These are phyloP conservation scores for Kregervanrija delftensis DNA, from an alignment of 805 yeast species.

Conservation along the genomic window DNA sequence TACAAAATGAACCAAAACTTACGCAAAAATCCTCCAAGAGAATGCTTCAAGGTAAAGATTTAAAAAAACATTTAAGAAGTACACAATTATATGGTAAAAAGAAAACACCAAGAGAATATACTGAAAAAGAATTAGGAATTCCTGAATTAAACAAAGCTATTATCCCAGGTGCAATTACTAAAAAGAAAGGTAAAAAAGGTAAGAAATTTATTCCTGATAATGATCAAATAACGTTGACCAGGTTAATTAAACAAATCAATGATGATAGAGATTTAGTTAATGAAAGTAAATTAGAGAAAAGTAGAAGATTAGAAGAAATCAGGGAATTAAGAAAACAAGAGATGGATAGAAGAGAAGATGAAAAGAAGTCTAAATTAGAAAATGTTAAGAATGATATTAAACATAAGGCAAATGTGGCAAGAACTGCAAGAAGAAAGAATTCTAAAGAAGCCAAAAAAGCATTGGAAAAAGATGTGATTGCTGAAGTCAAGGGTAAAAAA, in stretches of 20 bases:
- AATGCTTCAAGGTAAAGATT: slow-evolving; percentile 41
- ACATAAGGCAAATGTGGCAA: slow-evolving; percentile 63
- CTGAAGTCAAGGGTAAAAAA: slow-evolving; percentile 27
- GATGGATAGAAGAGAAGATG: slow-evolving; percentile 75
- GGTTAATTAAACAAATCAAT: slow-evolving; percentile 74
- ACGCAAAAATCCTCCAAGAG: slow-evolving; percentile 51
- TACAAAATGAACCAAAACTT: slow-evolving; percentile 50
- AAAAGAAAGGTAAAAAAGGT: slow-evolving; percentile 77
- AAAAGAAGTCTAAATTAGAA: slow-evolving; percentile 62
- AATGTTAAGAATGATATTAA: slow-evolving; percentile 72
- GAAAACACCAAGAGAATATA: slow-evolving; percentile 47
- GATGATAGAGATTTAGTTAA: slow-evolving; percentile 71
- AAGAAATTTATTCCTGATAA: slow-evolving; percentile 70
- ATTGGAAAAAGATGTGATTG: slow-evolving; percentile 16
- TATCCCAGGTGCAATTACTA: slow-evolving; percentile 69
- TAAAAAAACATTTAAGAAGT: slow-evolving; percentile 61
- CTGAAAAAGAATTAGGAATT: slow-evolving; percentile 72
- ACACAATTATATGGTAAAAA: slow-evolving; percentile 64
- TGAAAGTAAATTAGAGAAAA: slow-evolving; percentile 86
- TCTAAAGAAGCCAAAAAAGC: slow-evolving; percentile 27
- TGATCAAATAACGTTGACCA: slow-evolving; percentile 52
- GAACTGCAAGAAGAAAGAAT: slow-evolving; percentile 59
- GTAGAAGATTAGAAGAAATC: slow-evolving; percentile 82
- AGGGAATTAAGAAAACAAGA: slow-evolving; percentile 83
- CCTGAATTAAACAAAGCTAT: slow-evolving; percentile 80